Evolutionary conservation across 805 yeast genomes (phyloP), one percentile per base, ranked within the genome.

Genomic region (Lipomyces sp.): DNA sequence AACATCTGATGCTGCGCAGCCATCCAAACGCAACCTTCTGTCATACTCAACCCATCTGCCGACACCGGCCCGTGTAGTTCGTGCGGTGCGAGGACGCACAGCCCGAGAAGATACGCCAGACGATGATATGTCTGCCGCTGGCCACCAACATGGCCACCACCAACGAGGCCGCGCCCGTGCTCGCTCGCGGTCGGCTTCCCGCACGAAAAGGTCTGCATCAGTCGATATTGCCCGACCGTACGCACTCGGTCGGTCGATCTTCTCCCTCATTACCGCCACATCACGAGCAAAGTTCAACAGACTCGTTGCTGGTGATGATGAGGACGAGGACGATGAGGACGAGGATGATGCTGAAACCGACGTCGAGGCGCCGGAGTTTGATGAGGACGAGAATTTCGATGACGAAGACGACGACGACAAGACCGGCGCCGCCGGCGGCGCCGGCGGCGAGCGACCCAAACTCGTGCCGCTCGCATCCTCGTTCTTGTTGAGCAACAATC

Each of bases 281-380:
- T 67, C 71, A 33, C 55, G 59, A 11, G 62, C 60, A 0, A 50
- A 62, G 53, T 67, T 63, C 57, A 63, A 51, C 42, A 39, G 60
- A 13, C 18, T 66, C 32, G 58, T 57, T 11, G 35, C 62, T 2
- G 48, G 29, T 3, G 64, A 59, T 33, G 66, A 62, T 39, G 69
- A 67, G 24, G 68, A 64, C 33, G 74, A 71, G 10, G 71, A 72
- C 34, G 71, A 70, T 8, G 79, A 75, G 11, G 78, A 73, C 13
- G 57, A 65, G 18, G 75, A 69, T 18, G 24, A 24, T 24, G 24
- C 24, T 24, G 24, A 24, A 24, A 24, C 24, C 24, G 24, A 24
- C 24, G 24, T 24, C 24, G 24, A 24, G 24, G 24, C 24, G 24
- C 24, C 24, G 24, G 24, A 24, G 24, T 71, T 64, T n/a, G 76